Percentiles rank a stretch among this genome's conserved stretches.
phyloP scores from a whole-genome alignment of 1,284 basidiomycete genomes.

The Cryptococcus maquisensis region DNA sequence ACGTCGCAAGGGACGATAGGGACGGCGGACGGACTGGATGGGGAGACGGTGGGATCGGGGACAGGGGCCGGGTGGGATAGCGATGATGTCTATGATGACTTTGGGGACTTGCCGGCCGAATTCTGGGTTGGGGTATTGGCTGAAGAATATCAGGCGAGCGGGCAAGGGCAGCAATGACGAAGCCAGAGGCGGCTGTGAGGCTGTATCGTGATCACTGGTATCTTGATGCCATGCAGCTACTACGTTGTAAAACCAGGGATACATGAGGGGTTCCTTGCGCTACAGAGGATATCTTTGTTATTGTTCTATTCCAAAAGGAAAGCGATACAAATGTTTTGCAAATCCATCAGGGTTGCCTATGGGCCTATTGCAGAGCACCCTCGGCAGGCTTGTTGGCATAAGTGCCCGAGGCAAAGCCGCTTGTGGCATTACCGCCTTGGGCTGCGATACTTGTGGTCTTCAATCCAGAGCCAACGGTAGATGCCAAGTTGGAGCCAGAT shows the following conservation, averaged over 20 bases:
- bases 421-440: slow-evolving; percentile 29
- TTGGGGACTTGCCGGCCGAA: slow-evolving; percentile 33
- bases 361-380: no score
- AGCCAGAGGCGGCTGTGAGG: no score
- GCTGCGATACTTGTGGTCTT: slow-evolving; percentile 29
- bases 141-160: not conserved
- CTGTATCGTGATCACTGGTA: no score
- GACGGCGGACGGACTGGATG: not conserved
- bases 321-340: no score
- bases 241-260: no score
- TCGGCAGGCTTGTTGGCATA: not conserved
- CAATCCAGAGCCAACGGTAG: slow-evolving; percentile 23
- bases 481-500: slow-evolving; percentile 31
- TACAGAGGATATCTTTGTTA: no score
- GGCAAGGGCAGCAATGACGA: no score
- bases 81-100: slow-evolving; percentile 26
- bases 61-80: not conserved
- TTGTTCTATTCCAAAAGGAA: no score
- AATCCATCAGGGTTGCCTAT: no score
- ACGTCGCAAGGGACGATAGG: not conserved
- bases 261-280: no score
- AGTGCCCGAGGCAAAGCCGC: slow-evolving; percentile 12
- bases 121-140: slow-evolving; percentile 23
- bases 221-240: no score
- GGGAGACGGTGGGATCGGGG: not conserved